Percentiles rank a stretch among this genome's conserved stretches.
phyloP scores from a whole-genome alignment of 192 early-diverging fungal genomes.

The Rhizophagus sp. region DNA sequence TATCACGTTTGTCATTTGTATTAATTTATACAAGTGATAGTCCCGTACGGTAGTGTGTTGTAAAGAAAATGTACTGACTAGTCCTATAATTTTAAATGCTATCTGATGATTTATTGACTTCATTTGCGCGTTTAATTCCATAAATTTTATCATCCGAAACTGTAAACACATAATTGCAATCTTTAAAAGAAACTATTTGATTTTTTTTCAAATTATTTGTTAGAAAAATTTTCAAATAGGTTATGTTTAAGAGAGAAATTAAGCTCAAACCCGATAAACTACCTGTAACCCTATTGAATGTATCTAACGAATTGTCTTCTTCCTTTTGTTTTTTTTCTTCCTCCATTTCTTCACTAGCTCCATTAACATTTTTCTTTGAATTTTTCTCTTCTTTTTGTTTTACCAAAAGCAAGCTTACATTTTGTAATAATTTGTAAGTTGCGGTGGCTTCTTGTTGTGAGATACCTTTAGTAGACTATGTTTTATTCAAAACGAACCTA shows the following conservation, averaged over 20 bases:
- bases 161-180: constrained; percentile 23
- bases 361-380: neutral
- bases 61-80: too few species aligned
- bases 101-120: neutral
- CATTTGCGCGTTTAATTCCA: constrained; percentile 17
- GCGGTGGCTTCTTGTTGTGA: neutral
- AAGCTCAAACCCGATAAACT: neutral
- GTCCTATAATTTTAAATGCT: too few species aligned
- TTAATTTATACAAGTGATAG: too few species aligned
- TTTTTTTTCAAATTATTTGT: neutral
- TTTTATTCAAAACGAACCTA: neutral
- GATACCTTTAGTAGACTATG: constrained; percentile 20
- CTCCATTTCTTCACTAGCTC: neutral
- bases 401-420: constrained; percentile 20
- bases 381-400: neutral
- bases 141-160: constrained; percentile 23
- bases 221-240: neutral
- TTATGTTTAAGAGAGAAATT: neutral
- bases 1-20: too few species aligned
- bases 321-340: neutral
- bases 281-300: constrained; percentile 18
- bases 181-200: constrained; percentile 9
- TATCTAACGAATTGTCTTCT: neutral
- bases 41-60: too few species aligned
- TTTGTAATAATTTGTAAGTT: constrained; percentile 21